Percentiles rank a stretch among this genome's conserved stretches.
phyloP scores from a whole-genome alignment of 306 rosid genomes.

The Alnus glutinosa region DNA sequence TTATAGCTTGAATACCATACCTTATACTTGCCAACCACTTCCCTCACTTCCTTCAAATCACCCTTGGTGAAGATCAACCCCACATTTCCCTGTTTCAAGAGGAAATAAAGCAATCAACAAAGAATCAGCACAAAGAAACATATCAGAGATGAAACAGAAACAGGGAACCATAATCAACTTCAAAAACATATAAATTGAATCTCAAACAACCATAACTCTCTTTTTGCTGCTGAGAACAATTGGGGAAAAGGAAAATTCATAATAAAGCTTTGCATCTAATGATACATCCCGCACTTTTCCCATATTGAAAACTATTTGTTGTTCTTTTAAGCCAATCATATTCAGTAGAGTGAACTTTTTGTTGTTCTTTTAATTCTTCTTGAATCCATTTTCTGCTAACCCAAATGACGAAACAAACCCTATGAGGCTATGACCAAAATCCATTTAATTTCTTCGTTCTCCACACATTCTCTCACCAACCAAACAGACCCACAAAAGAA shows the following conservation, averaged over 20 bases:
- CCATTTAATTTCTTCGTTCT: background rate
- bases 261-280: background rate
- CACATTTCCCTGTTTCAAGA: slow-evolving; percentile 47
- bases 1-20: slow-evolving; percentile 11
- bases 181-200: background rate
- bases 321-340: background rate
- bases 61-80: slow-evolving; percentile 65
- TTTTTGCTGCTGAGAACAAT: background rate
- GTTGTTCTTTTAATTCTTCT: background rate
- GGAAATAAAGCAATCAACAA: background rate
- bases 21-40: slow-evolving; percentile 59
- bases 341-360: background rate
- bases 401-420: background rate
- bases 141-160: background rate
- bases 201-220: background rate
- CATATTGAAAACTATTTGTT: background rate
- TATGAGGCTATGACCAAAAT: background rate
- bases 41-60: slow-evolving; percentile 63
- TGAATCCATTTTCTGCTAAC: background rate
- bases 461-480: background rate
- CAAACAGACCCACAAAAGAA: background rate
- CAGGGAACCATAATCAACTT: background rate
- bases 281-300: background rate
- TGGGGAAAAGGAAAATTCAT: background rate
- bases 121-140: background rate